Evolutionary conservation across 1,139 yeast genomes (phyloP).

Genomic region (Yamadazyma mexicana): DNA sequence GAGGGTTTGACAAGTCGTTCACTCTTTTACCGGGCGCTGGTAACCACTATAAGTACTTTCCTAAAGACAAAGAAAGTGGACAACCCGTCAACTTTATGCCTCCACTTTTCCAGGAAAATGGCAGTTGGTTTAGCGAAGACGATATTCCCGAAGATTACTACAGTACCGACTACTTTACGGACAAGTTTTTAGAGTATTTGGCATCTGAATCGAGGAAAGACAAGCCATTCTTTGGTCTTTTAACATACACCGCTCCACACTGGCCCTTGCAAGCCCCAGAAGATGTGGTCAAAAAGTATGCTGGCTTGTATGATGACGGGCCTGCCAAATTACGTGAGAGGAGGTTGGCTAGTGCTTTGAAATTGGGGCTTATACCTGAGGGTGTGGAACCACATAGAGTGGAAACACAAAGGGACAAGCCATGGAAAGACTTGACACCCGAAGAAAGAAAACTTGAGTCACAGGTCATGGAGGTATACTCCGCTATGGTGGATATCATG

Average conservation of each 20-base stretch:
- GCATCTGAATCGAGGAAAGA: conserved; percentile 27
- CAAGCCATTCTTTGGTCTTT: conserved; percentile 52
- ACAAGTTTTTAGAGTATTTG: conserved; percentile 39
- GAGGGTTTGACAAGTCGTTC: conserved; percentile 55
- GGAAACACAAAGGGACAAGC: conserved; percentile 33
- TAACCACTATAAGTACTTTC: conserved; percentile 53
- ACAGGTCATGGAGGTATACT: conserved; percentile 54
- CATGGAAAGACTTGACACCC: conserved; percentile 42
- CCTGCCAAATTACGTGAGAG: conserved; percentile 42
- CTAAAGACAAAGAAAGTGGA: conserved; percentile 28
- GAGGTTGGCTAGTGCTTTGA: conserved; percentile 39
- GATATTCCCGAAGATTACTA: conserved; percentile 48
- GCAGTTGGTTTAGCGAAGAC: conserved; percentile 31
- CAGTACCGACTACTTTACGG: conserved; percentile 46
- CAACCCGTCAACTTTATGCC: conserved; percentile 27
- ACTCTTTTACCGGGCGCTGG: conserved; percentile 59
- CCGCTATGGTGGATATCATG: conserved; percentile 60
- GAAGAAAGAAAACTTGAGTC: conserved; percentile 36
- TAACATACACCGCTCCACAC: conserved; percentile 62
- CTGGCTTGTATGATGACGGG: conserved; percentile 50
- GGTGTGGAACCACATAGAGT: conserved; percentile 48
- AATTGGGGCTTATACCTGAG: conserved; percentile 45
- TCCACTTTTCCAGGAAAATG: conserved; percentile 40
- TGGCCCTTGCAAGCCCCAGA: conserved; percentile 63
- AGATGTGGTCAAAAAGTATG: conserved; percentile 46